Base-by-base conservation (phyloP, 1,284 basidiomycete genomes). In the Paramarasmius palmivorus region DNA sequence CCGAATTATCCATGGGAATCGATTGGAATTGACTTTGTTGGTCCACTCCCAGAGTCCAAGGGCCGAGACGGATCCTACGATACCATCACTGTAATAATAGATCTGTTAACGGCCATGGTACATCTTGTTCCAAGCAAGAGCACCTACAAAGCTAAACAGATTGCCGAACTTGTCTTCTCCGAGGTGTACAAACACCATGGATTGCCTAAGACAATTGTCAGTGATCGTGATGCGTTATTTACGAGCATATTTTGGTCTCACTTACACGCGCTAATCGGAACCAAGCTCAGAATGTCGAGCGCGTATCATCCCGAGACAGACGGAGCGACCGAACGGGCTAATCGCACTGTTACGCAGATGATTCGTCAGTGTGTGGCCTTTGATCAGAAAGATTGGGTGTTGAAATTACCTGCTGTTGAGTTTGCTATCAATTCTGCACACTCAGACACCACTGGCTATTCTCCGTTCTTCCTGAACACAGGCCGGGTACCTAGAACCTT, bases 21-120 rank as follows among this genome's bases (percentile, higher is more conserved):
- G 0, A 68, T 73, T 0, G 67, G 64, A 0, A 67, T 74, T 15
- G 72, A 74, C 52, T 74, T 73, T 41, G 66, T 74, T 3, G 69
- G 72, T 2, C 72, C 69, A 0, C 53, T 76, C 7, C 72, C 67
- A 0, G 49, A 59, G 8, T 71, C 70, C 0, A 52, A 57, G 19
- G 65, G 59, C 26, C 49, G 61, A 20, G 26, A 68, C 45, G 64
- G 65, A 1, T 49, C 57, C 2, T 72, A 60, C 50, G 67, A 74
- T 50, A 55, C 58, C 36, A 61, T 70, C 0, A 62, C 64, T 0
- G 67, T 72, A 0, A 56, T 75, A 0, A 71, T 75, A 9, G 62
- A 69, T 56, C 64, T 68, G 4, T 57, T 75, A 1, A 68, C 69
- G 0, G 61, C 57, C 1, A 67, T 69, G 63, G 65, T 67, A 17